Evolutionary conservation across 305 asterid species (phyloP).

Genomic region (Fraxinus dipetala): DNA sequence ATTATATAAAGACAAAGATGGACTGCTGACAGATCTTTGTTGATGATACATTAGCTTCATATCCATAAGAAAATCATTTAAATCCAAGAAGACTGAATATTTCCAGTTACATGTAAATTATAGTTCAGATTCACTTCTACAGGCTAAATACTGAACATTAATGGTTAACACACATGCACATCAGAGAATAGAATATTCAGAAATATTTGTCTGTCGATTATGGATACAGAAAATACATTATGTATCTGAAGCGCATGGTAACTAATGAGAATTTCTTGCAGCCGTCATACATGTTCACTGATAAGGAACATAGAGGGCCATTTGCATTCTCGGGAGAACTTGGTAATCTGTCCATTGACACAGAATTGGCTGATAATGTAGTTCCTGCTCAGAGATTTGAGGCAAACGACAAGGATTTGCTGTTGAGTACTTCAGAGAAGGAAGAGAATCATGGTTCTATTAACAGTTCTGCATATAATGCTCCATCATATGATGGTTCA

Average conservation of each 20-base stretch:
- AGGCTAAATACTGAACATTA: neutral
- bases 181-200: neutral
- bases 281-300: conserved; percentile 98
- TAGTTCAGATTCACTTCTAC: neutral
- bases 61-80: neutral
- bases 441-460: conserved; percentile 61
- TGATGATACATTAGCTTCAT: neutral
- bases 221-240: neutral
- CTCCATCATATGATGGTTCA: conserved; percentile 61
- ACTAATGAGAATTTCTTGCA: conserved; percentile 39
- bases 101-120: neutral
- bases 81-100: neutral
- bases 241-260: conserved; percentile 10
- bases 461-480: conserved; percentile 69
- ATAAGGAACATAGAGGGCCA: conserved; percentile 94
- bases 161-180: neutral
- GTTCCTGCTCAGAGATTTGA: conserved; percentile 71
- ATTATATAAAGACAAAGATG: neutral
- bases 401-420: conserved; percentile 88
- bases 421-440: conserved; percentile 72
- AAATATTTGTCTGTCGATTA: neutral
- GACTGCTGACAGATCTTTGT: neutral
- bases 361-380: conserved; percentile 53
- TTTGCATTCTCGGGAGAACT: conserved; percentile 89
- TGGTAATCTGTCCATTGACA: conserved; percentile 58